These are phyloP conservation scores for Viola pubescens DNA, from an alignment of 441 rosid species.

Conservation along the genomic window DNA sequence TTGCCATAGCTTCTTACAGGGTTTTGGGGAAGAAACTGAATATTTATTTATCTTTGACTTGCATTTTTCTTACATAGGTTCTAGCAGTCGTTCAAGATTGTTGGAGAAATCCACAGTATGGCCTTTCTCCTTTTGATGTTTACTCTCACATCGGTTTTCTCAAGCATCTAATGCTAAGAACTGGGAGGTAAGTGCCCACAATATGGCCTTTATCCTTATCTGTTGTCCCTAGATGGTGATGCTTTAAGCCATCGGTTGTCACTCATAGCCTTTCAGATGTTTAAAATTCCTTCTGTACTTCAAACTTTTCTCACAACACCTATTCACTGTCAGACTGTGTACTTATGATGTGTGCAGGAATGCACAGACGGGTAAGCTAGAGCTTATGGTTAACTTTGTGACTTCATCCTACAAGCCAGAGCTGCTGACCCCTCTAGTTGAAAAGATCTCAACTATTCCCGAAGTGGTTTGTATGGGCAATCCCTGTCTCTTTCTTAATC, in stretches of 20 bases:
- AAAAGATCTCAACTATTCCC: slow-evolving; percentile 60
- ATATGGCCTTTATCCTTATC: no score
- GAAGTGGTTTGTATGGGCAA: slow-evolving; percentile 66
- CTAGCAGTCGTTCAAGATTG: slow-evolving; percentile 68
- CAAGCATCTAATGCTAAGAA: slow-evolving; percentile 89
- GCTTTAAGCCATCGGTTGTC: no score
- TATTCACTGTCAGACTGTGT: slow-evolving; percentile 1
- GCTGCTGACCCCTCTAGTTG: slow-evolving; percentile 71
- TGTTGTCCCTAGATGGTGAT: no score
- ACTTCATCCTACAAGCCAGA: slow-evolving; percentile 79
- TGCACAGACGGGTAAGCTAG: slow-evolving; percentile 49
- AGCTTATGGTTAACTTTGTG: slow-evolving; percentile 93
- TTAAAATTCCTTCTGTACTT: neutral
- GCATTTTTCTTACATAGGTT: slow-evolving; percentile 36
- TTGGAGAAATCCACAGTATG: slow-evolving; percentile 70
- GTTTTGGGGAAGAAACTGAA: slow-evolving; percentile 3
- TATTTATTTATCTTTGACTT: slow-evolving; percentile 11
- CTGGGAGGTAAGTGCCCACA: slow-evolving; percentile 59
- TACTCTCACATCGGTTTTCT: slow-evolving; percentile 82
- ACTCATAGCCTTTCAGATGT: no score
- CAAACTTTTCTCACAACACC: neutral
- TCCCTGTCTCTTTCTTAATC: slow-evolving; percentile 3
- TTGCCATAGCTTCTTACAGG: neutral
- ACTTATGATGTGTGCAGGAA: slow-evolving; percentile 39
- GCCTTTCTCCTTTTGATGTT: slow-evolving; percentile 73